Conservation (phyloP, 1,139 yeast species). For the Kluyveromyces sp. region DNA sequence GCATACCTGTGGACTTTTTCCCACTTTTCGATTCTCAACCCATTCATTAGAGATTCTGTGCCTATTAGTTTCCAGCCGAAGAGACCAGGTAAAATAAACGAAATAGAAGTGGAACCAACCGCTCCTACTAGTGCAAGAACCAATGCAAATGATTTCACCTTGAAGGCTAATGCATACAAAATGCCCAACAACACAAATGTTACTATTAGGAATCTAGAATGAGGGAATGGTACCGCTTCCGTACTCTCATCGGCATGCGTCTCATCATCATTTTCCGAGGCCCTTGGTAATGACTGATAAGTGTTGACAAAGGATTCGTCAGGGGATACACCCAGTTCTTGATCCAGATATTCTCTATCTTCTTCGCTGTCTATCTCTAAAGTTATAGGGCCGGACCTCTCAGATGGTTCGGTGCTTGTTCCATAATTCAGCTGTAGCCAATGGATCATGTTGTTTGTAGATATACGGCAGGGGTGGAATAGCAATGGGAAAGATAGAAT, state of each 20-base stretch:
- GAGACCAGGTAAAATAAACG: slow-evolving; percentile 86
- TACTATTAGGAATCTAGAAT: slow-evolving; percentile 40
- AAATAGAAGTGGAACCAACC: slow-evolving; percentile 89
- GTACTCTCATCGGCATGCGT: slow-evolving; percentile 12
- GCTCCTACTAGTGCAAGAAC: slow-evolving; percentile 90
- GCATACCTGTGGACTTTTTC: slow-evolving; percentile 44
- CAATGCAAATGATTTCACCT: slow-evolving; percentile 69
- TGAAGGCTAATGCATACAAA: slow-evolving; percentile 60
- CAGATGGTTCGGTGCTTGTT: not conserved
- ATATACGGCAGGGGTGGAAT: slow-evolving; percentile 87
- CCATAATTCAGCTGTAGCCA: slow-evolving; percentile 36
- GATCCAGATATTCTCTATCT: slow-evolving; percentile 10
- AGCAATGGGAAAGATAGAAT: slow-evolving; percentile 83
- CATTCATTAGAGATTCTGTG: slow-evolving; percentile 28
- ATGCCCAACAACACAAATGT: slow-evolving; percentile 40
- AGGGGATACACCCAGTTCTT: slow-evolving; percentile 3
- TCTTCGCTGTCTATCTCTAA: slow-evolving; percentile 20
- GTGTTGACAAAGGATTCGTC: not conserved
- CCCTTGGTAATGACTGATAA: slow-evolving; percentile 11
- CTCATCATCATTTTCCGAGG: slow-evolving; percentile 13
- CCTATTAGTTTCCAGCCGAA: slow-evolving; percentile 70
- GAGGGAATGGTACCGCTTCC: slow-evolving; percentile 45
- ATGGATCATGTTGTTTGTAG: slow-evolving; percentile 65
- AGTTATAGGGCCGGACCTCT: slow-evolving; percentile 14
- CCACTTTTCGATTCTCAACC: slow-evolving; percentile 25